These are phyloP conservation scores for Macrolepiota dolichaula DNA, from an alignment of 768 basidiomycete genomes.

Conservation along the genomic window DNA sequence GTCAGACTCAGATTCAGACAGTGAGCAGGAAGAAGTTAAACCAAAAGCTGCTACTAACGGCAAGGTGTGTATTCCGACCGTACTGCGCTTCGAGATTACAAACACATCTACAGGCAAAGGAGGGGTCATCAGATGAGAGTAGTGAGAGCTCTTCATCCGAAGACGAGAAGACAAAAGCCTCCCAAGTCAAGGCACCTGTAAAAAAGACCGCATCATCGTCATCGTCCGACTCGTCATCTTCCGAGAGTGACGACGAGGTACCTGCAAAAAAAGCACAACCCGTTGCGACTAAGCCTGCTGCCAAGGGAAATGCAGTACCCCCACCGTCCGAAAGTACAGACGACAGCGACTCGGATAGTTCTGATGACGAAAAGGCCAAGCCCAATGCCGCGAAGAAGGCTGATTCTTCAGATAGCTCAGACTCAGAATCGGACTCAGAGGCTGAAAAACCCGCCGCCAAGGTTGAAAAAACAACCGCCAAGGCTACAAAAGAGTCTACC, in stretches of 20 bases:
- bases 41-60: conserved; percentile 24
- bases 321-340: conserved; percentile 19
- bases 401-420: conserved; percentile 23
- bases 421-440: conserved; percentile 23
- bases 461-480: conserved; percentile 4
- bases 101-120: conserved; percentile 21
- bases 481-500: conserved; percentile 13
- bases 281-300: not conserved
- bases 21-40: conserved; percentile 25
- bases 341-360: conserved; percentile 22
- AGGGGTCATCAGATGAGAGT: conserved; percentile 41
- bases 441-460: not conserved
- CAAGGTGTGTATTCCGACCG: conserved; percentile 6
- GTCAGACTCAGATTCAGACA: conserved; percentile 27
- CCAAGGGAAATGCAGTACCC: conserved; percentile 17
- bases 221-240: conserved; percentile 29
- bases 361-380: conserved; percentile 16
- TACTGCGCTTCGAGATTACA: conserved; percentile 19
- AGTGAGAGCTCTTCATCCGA: conserved; percentile 41
- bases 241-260: conserved; percentile 13
- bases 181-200: conserved; percentile 40
- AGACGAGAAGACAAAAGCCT: conserved; percentile 57
- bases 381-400: conserved; percentile 21
- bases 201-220: conserved; percentile 34
- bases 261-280: conserved; percentile 1